Evolutionary conservation across 2,329 filamentous ascomycete species (phyloP).

Genomic region (Aspergillus sp.): DNA sequence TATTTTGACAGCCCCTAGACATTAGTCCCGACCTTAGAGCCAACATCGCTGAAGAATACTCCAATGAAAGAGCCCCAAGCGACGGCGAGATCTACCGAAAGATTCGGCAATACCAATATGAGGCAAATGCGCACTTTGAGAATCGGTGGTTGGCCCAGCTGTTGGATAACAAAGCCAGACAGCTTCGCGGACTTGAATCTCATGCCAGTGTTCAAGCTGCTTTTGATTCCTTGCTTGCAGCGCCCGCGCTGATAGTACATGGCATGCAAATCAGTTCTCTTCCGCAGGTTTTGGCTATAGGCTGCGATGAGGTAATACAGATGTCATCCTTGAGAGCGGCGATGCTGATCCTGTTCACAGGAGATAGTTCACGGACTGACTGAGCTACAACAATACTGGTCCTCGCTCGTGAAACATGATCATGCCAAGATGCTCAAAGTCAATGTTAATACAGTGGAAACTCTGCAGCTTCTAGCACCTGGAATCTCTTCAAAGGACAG

Average conservation of each 20-base stretch:
- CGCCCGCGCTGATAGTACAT: conserved; percentile 26
- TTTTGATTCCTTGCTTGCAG: conserved; percentile 26
- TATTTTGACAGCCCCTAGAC: no score
- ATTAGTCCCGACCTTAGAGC: conserved; percentile 8
- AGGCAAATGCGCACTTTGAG: conserved; percentile 11
- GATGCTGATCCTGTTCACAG: conserved; percentile 13
- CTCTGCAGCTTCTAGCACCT: conserved; percentile 26
- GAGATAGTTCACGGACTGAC: conserved; percentile 25
- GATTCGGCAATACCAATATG: conserved; percentile 14
- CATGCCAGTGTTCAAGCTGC: conserved; percentile 13
- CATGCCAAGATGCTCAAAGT: conserved; percentile 19
- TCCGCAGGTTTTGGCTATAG: conserved; percentile 20
- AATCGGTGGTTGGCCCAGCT: conserved; percentile 13
- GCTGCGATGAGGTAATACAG: conserved; percentile 25
- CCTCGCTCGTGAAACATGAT: conserved; percentile 20
- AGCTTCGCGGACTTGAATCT: conserved; percentile 9
- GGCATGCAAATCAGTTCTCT: conserved; percentile 23
- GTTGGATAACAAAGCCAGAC: conserved; percentile 11
- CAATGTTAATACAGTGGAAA: conserved; percentile 23
- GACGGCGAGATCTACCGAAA: conserved; percentile 18
- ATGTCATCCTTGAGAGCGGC: background rate
- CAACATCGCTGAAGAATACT: conserved; percentile 13
- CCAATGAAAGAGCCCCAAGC: conserved; percentile 12
- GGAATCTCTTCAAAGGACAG: conserved; percentile 18
- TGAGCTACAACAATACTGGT: conserved; percentile 27